Base-by-base conservation (phyloP, 257 asterid genomes). In the Solanum chiquidenum region DNA sequence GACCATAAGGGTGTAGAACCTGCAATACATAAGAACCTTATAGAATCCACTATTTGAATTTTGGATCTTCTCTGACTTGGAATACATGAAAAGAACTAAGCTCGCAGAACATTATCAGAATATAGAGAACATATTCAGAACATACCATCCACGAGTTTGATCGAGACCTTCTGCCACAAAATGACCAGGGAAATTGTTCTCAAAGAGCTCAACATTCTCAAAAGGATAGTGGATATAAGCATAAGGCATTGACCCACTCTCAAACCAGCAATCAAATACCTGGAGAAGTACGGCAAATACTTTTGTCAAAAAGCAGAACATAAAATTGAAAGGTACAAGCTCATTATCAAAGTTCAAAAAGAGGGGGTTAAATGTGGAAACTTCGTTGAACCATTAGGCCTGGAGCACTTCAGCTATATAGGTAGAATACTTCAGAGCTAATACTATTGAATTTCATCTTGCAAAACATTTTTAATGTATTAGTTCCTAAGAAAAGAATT, bases 231-330 rank as follows among this genome's bases (percentile, higher is more conserved):
- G 99, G 85, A 97, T 95, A 88, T 97, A 96, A 13, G 99, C 99
- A 89, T 96, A 97, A 76, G 99, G 99, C 99, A 97, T 97, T 80
- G 99, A 97, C 38, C 99, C 99, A 91, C 99, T 97, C 93, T 97
- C 99, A 88, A 97, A 97, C 99, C 99, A 97, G 92, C 99, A 97
- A 88, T 97, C 99, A 64, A 97, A 97, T 38, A 97, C 93, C 93
- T 92, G 87, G 9, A 88, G 31, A 76, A 42, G 77, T 18, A 88
- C 40, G 55, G 52, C 27, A 79, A 27, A 44, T 79, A 79, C 40
- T 29, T 44, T 9, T 79, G 85, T 79, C 66, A 44, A 20, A 44
- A 42, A 25, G 85, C 64, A 79, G 85, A 79, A 27, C 14, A 79
- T 21, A 77, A 14, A 27, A 13, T 79, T 44, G 62, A 27, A 79